A percentile compares a stretch with the other conserved stretches of the same genome.
phyloP scores from a whole-genome alignment of 148 eudicot genomes.

The Camellia lanceoleosa region DNA sequence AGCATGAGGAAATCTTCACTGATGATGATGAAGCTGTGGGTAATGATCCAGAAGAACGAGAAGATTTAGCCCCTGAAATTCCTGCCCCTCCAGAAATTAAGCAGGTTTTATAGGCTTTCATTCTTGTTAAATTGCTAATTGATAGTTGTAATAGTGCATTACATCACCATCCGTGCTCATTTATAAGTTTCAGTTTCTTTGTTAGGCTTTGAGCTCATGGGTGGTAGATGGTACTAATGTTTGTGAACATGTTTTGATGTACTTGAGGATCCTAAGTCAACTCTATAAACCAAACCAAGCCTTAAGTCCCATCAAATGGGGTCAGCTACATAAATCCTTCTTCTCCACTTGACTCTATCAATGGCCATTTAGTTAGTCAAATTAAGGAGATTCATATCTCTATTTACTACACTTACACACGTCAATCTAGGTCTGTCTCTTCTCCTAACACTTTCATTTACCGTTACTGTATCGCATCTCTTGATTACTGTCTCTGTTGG shows the following conservation, averaged over 20 bases:
- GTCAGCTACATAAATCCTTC: too few species aligned
- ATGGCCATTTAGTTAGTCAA: too few species aligned
- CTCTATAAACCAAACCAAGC: not conserved
- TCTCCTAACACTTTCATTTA: too few species aligned
- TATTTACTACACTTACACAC: too few species aligned
- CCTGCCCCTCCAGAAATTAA: constrained; percentile 99
- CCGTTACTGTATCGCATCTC: too few species aligned
- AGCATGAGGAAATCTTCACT: constrained; percentile 95
- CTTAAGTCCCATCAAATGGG: too few species aligned
- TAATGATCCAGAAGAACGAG: constrained; percentile 86
- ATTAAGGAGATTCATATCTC: too few species aligned
- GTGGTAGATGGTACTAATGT: not conserved
- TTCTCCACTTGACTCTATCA: too few species aligned
- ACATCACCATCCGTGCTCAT: not conserved
- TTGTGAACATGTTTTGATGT: not conserved
- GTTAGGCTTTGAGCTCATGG: not conserved
- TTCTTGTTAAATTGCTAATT: constrained; percentile 1
- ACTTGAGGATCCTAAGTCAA: not conserved
- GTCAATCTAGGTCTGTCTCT: too few species aligned
- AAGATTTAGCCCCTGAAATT: constrained; percentile 90
- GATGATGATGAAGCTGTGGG: constrained; percentile 96
- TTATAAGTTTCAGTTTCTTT: not conserved
- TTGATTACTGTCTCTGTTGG: too few species aligned
- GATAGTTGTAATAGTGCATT: not conserved
- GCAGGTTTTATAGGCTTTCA: constrained; percentile 46